Conservation (phyloP, 1,284 basidiomycete species). For the Heterobasidion parviporum region DNA sequence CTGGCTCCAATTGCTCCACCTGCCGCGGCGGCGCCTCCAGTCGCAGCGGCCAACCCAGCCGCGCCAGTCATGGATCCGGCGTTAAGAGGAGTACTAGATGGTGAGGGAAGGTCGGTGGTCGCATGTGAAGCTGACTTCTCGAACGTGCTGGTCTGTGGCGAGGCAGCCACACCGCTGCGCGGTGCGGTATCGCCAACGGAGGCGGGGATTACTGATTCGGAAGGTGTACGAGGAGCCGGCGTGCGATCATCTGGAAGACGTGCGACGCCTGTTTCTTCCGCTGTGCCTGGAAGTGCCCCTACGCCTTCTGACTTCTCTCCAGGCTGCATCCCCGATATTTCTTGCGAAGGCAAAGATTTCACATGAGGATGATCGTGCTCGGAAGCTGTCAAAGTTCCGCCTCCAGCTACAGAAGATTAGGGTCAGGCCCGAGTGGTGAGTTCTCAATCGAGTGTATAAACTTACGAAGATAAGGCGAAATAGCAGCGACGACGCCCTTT, state of each 20-base stretch:
- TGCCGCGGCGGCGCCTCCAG: too few relatives aligned
- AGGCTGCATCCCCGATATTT: constrained; percentile 18
- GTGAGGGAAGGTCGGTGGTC: too few relatives aligned
- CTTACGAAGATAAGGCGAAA: constrained; percentile 21
- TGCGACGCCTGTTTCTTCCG: constrained; percentile 28
- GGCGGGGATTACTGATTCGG: not conserved
- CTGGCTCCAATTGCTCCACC: too few relatives aligned
- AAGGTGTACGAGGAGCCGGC: not conserved
- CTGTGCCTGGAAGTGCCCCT: constrained; percentile 28
- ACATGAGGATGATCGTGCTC: constrained; percentile 1
- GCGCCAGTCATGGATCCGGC: too few relatives aligned
- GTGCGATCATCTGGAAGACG: constrained; percentile 29
- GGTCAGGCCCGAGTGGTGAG: not conserved
- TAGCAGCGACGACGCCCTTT: constrained; percentile 16
- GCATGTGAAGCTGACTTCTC: too few relatives aligned
- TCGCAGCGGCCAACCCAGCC: too few relatives aligned
- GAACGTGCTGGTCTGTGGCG: too few relatives aligned
- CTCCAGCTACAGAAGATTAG: not conserved
- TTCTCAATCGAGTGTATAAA: not conserved
- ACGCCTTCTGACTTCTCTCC: constrained; percentile 25
- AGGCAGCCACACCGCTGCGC: too few relatives aligned
- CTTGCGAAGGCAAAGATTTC: constrained; percentile 17
- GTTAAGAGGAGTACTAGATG: too few relatives aligned
- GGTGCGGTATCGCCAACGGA: too few relatives aligned
- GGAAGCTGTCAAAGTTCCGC: not conserved